Conservation (phyloP, 306 rosid species). For the Mucuna pruriens region DNA sequence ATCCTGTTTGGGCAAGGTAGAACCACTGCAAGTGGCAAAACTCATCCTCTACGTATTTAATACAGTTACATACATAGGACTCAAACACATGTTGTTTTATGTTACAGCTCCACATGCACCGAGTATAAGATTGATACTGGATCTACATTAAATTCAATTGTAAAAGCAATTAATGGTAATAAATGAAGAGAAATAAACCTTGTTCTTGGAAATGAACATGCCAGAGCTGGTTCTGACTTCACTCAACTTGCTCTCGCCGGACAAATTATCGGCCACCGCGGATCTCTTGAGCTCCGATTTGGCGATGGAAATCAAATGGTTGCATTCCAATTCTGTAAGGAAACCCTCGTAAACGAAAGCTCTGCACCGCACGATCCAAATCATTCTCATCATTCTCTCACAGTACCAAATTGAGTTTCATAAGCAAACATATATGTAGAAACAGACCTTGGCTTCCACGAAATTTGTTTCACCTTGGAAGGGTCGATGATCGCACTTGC, state of each 20-base stretch:
- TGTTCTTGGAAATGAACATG: conserved; percentile 85
- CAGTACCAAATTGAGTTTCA: background rate
- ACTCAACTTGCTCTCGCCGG: conserved; percentile 79
- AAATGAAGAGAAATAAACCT: conserved; percentile 52
- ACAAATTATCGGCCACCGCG: conserved; percentile 76
- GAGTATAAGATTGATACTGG: background rate
- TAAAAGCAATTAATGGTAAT: background rate
- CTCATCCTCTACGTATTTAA: no score
- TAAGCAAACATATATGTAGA: background rate
- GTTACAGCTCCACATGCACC: background rate
- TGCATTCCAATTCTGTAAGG: conserved; percentile 84
- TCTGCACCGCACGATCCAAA: conserved; percentile 49
- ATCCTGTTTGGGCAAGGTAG: no score
- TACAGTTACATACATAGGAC: no score
- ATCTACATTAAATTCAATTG: background rate
- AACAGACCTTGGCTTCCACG: conserved; percentile 86
- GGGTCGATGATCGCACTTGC: conserved; percentile 78
- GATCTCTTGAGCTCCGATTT: conserved; percentile 94
- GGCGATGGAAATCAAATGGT: conserved; percentile 86
- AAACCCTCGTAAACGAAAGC: conserved; percentile 88
- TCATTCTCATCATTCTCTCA: background rate
- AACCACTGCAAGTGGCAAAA: no score
- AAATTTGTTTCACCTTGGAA: conserved; percentile 79
- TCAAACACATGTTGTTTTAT: no score
- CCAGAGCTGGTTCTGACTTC: conserved; percentile 92